Evolutionary conservation across 441 rosid species (phyloP), one percentile per base, ranked within the genome.

Genomic region (Adansonia grandidieri): DNA sequence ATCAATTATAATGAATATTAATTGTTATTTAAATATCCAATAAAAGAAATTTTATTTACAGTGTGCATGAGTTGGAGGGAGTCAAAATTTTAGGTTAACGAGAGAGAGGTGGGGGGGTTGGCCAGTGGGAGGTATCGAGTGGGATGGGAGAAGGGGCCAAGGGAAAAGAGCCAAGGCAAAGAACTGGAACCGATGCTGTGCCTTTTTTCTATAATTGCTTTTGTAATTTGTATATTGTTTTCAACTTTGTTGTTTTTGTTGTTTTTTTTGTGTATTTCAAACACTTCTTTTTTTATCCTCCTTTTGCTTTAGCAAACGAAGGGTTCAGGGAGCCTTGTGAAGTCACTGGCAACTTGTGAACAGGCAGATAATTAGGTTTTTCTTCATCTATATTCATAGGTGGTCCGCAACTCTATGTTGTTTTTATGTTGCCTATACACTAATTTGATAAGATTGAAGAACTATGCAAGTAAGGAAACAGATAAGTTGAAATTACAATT

Each of bases 91-190:
- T 6, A 24, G 69, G 20, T 14, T 20, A 42, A 22, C 6, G 74
- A 82, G 77, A 77, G 83, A 77, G 82, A 74, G 75, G 57, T 66
- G 28, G 71, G 37, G 74, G 48, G 71, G 69, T 72, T 71, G 60
- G 73, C 80, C 73, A 83, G 15, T 78, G 74, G 84, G 67, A 10
- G 85, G 96, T 80, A 89, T 92, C 92, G 79, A 85, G 86, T 80
- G 80, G 51, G 77, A 83, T 63, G 64, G 75, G 72, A 79, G 89
- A 93, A 88, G 79, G 78, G 76, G 94, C 95, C 98, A 94, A 88
- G 80, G 53, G 87, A 85, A 91, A 82, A 83, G 78, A 48, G 82
- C 89, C 88, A 88, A 87, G 60, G 71, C 48, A 71, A 83, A 86
- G 85, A 86, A 83, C 91, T 81, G 83, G 82, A 87, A 88, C 87